These are phyloP conservation scores for Yamadazyma dushanensis DNA, from an alignment of 1,139 yeast genomes.

Conservation along the genomic window DNA sequence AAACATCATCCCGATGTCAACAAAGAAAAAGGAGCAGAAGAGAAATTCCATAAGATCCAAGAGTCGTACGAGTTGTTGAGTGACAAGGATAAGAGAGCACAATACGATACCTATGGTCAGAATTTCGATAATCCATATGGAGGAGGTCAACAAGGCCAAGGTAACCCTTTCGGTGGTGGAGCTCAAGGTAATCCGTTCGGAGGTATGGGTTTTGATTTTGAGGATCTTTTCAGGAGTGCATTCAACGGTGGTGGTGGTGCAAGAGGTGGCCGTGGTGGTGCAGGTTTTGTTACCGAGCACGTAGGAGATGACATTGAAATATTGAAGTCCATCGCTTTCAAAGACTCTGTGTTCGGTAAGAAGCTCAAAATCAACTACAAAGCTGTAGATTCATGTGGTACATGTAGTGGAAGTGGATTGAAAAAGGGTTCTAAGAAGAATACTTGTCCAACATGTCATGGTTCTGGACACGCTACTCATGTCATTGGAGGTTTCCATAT, in stretches of 20 bases:
- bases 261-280: slow-evolving; percentile 36
- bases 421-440: slow-evolving; percentile 73
- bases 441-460: slow-evolving; percentile 87
- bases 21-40: slow-evolving; percentile 85
- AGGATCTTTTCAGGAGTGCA: slow-evolving; percentile 83
- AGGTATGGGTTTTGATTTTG: slow-evolving; percentile 66
- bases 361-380: slow-evolving; percentile 66
- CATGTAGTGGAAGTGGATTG: slow-evolving; percentile 85
- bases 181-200: slow-evolving; percentile 48
- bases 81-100: slow-evolving; percentile 83
- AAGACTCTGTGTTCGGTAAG: slow-evolving; percentile 86
- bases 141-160: slow-evolving; percentile 44
- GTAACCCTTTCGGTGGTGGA: slow-evolving; percentile 52
- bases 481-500: slow-evolving; percentile 93
- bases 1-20: slow-evolving; percentile 96
- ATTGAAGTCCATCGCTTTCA: slow-evolving; percentile 69
- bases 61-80: slow-evolving; percentile 91
- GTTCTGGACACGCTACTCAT: slow-evolving; percentile 89
- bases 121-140: slow-evolving; percentile 60
- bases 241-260: slow-evolving; percentile 51
- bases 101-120: slow-evolving; percentile 89
- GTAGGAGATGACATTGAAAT: slow-evolving; percentile 91
- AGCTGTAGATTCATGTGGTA: slow-evolving; percentile 72
- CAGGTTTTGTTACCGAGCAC: slow-evolving; percentile 63
- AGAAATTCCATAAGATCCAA: slow-evolving; percentile 87